A percentile compares a stretch with the other conserved stretches of the same genome.
Conservation (phyloP, 2,329 filamentous ascomycete species). For the Pseudogymnoascus sp. region DNA sequence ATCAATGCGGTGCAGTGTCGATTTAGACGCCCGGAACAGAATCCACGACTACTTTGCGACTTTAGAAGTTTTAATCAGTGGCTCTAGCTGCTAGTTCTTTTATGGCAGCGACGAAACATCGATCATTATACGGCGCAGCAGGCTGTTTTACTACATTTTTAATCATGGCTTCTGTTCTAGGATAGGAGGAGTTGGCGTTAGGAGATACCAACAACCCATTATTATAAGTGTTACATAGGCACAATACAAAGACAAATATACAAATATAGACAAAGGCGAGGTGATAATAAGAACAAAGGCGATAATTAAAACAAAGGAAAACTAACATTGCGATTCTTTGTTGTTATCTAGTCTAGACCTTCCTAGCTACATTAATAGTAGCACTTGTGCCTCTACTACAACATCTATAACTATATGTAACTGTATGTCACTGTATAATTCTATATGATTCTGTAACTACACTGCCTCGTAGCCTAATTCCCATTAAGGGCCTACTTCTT, state of each 20-base stretch:
- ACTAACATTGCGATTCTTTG: not conserved
- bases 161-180: not conserved
- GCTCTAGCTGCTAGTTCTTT: not conserved
- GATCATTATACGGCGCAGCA: not conserved
- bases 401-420: not conserved
- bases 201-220: not conserved
- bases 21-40: not conserved
- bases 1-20: too few relatives aligned
- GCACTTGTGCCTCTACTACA: not conserved
- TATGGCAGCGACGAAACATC: not conserved
- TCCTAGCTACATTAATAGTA: not conserved
- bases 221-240: not conserved
- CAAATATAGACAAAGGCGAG: not conserved
- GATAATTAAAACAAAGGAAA: not conserved
- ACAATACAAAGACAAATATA: not conserved
- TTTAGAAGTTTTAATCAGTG: not conserved
- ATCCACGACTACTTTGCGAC: not conserved
- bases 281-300: not conserved
- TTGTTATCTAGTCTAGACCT: not conserved
- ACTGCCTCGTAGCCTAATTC: not conserved
- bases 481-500: slow-evolving; percentile 12
- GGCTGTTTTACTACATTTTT: not conserved
- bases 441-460: not conserved
- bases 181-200: not conserved
- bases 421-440: not conserved